Conservation (phyloP, 176 grass and related monocot genomes). For the Poa annua region DNA sequence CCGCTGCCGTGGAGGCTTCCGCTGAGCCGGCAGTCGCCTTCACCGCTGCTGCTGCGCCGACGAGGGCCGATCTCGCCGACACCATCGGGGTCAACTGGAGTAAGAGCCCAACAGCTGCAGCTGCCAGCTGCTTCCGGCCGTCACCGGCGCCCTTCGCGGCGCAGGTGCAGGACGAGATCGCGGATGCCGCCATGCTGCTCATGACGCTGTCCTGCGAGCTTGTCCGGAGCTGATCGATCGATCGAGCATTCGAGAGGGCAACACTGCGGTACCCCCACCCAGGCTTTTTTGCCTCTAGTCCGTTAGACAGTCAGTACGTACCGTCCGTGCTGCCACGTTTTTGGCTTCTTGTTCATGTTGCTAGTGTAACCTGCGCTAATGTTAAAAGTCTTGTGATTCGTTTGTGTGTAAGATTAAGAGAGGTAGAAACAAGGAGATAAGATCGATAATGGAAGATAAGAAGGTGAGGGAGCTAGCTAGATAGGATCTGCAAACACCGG, state of each 20-base stretch:
- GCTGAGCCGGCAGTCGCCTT: neutral
- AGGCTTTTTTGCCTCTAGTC: conserved; percentile 45
- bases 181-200: conserved; percentile 90
- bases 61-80: conserved; percentile 53
- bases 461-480: conserved; percentile 19
- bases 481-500: conserved; percentile 28
- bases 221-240: conserved; percentile 64
- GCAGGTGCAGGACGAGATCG: conserved; percentile 73
- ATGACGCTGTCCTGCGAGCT: conserved; percentile 90
- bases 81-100: conserved; percentile 59
- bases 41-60: conserved; percentile 11
- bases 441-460: conserved; percentile 16
- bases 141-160: conserved; percentile 25
- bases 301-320: conserved; percentile 34
- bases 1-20: neutral
- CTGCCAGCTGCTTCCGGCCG: conserved; percentile 41
- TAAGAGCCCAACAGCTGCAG: conserved; percentile 34
- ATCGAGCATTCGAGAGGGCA: conserved; percentile 23
- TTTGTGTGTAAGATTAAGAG: conserved; percentile 23
- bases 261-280: conserved; percentile 12
- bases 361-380: conserved; percentile 42
- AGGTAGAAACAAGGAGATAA: conserved; percentile 24
- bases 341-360: conserved; percentile 54
- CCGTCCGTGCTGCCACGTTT: conserved; percentile 38
- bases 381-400: conserved; percentile 52